Percentiles rank a stretch among this genome's conserved stretches.
These are phyloP conservation scores for Selenicereus undatus DNA, from an alignment of 148 eudicot genomes.

Conservation along the genomic window DNA sequence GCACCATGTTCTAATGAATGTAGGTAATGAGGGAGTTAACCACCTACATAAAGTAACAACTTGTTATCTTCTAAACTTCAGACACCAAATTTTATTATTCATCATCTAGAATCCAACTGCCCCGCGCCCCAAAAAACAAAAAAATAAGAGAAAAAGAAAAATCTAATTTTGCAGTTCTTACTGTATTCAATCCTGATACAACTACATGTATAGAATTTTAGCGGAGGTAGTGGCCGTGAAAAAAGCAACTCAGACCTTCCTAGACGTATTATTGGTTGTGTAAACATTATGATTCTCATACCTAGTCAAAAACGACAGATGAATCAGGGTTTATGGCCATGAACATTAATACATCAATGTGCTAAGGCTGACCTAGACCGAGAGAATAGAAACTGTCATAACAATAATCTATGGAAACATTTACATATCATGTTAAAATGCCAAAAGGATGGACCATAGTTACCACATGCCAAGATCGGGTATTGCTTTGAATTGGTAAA, in stretches of 20 bases:
- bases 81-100: too few species aligned
- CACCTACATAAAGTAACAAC: too few species aligned
- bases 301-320: slow-evolving; percentile 68
- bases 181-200: too few species aligned
- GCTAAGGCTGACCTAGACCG: slow-evolving; percentile 64
- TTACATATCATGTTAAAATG: neutral
- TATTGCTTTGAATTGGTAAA: too few species aligned
- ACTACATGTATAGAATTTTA: neutral
- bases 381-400: slow-evolving; percentile 9
- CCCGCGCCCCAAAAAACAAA: too few species aligned
- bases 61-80: too few species aligned
- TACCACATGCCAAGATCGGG: neutral
- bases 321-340: slow-evolving; percentile 79
- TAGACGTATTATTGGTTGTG: slow-evolving; percentile 66
- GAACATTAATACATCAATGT: slow-evolving; percentile 73
- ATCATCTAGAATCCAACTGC: too few species aligned
- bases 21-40: too few species aligned
- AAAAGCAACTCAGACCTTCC: slow-evolving; percentile 47
- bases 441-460: neutral
- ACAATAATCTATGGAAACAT: slow-evolving; percentile 3
- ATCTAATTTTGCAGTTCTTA: too few species aligned
- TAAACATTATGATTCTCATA: slow-evolving; percentile 69
- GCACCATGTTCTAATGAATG: too few species aligned
- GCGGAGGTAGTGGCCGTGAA: neutral
- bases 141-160: too few species aligned